These are phyloP conservation scores for Blepharisma stoltei DNA, from an alignment of 73 alveolate genomes.

Conservation along the genomic window DNA sequence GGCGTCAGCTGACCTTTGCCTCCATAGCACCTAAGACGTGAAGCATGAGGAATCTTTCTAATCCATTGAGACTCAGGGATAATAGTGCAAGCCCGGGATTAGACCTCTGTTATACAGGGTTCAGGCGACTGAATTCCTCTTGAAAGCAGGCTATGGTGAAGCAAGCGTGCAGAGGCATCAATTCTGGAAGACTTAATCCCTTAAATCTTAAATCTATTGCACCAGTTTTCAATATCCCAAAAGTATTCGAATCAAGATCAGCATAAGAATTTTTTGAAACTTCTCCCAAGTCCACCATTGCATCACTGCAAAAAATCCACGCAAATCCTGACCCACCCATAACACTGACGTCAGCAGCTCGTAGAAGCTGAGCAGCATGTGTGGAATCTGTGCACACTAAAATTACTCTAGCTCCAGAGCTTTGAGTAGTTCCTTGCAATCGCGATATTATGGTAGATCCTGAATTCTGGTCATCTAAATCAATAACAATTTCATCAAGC, in stretches of 20 bases:
- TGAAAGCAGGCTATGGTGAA: no score
- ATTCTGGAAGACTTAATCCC: not conserved
- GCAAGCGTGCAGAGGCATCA: not conserved
- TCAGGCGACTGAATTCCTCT: no score
- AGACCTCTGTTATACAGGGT: no score
- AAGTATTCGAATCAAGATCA: not conserved
- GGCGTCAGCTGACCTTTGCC: no score
- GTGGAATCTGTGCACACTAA: not conserved
- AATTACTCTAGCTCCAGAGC: conserved; percentile 27
- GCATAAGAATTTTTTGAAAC: conserved; percentile 19
- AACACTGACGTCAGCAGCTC: conserved; percentile 28
- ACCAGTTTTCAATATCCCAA: conserved; percentile 28
- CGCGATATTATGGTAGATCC: not conserved
- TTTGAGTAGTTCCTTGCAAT: conserved; percentile 21
- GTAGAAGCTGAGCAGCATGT: conserved; percentile 16
- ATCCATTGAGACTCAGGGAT: no score
- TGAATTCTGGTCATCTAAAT: not conserved
- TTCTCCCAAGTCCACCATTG: conserved; percentile 10
- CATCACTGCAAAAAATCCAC: conserved; percentile 20
- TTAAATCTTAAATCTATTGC: conserved; percentile 8
- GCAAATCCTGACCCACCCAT: conserved; percentile 34
- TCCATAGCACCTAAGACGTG: no score
- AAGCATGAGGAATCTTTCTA: no score
- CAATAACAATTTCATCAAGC: conserved; percentile 14
- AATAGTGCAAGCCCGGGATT: no score